Evolutionary conservation across 306 rosid genomes (phyloP).

Genomic region (Quercus alba): DNA sequence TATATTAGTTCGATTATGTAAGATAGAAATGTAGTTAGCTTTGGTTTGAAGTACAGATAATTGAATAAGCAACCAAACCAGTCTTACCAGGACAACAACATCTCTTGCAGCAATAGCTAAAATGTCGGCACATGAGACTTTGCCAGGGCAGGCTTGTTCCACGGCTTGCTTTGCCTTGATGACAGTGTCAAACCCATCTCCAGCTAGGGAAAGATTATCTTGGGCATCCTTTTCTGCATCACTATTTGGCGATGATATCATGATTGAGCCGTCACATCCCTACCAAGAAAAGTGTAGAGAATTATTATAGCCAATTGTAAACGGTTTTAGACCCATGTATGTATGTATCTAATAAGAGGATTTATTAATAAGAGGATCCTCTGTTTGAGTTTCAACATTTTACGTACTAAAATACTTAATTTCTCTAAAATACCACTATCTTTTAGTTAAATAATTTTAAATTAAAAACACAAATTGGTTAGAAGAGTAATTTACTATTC

Average conservation of each 20-base stretch:
- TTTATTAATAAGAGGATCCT: too few species aligned
- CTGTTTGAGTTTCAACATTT: too few species aligned
- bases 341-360: too few species aligned
- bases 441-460: too few species aligned
- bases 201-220: conserved; percentile 69
- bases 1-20: neutral
- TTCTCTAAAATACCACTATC: too few species aligned
- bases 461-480: too few species aligned
- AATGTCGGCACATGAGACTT: conserved; percentile 81
- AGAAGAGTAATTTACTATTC: too few species aligned
- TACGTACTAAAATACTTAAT: too few species aligned
- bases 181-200: conserved; percentile 93
- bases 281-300: neutral
- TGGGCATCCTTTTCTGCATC: conserved; percentile 73
- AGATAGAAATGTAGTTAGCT: neutral
- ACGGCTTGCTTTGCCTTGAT: conserved; percentile 71
- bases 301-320: too few species aligned
- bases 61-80: neutral
- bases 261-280: conserved; percentile 88
- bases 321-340: neutral
- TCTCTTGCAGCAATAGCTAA: conserved; percentile 81
- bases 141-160: conserved; percentile 64
- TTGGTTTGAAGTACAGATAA: neutral
- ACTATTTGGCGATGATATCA: conserved; percentile 52
- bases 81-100: conserved; percentile 53